phyloP scores from a whole-genome alignment of 106 monocot genomes.

The Acanthochlamys bracteata region DNA sequence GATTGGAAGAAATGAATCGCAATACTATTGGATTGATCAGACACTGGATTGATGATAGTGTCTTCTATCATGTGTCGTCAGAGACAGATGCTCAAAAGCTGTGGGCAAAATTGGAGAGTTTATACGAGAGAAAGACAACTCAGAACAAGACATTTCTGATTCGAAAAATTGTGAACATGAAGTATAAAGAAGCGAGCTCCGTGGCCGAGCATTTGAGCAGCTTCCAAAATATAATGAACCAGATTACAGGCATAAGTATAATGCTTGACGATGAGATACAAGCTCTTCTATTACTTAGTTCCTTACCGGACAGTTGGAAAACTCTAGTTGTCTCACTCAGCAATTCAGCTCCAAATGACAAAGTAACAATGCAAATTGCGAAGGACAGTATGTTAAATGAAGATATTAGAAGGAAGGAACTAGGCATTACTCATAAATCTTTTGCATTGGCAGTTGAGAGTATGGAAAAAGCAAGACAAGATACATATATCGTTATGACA shows the following conservation, averaged over 20 bases:
- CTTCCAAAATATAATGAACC: background rate
- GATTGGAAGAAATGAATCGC: background rate
- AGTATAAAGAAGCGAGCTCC: slow-evolving; percentile 1
- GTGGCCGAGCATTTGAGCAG: slow-evolving; percentile 2
- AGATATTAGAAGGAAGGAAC: background rate
- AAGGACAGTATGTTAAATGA: background rate
- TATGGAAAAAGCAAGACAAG: background rate
- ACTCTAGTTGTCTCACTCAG: background rate
- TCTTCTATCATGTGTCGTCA: background rate
- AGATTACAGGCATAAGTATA: background rate
- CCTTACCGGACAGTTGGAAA: slow-evolving; percentile 1
- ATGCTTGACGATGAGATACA: slow-evolving; percentile 6
- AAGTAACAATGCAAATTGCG: background rate
- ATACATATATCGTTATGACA: background rate
- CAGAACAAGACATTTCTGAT: slow-evolving; percentile 1
- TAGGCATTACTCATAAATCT: background rate
- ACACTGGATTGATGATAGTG: slow-evolving; percentile 6
- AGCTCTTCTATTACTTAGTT: background rate
- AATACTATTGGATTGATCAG: background rate
- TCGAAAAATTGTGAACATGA: background rate
- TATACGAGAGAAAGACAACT: background rate
- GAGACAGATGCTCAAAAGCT: background rate
- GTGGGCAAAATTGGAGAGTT: background rate
- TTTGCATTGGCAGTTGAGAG: background rate
- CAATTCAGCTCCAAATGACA: background rate